Evolutionary conservation across 108 stramenopile species (phyloP), one percentile per base, ranked within the genome.

Genomic region (Cylindrotheca closterium): DNA sequence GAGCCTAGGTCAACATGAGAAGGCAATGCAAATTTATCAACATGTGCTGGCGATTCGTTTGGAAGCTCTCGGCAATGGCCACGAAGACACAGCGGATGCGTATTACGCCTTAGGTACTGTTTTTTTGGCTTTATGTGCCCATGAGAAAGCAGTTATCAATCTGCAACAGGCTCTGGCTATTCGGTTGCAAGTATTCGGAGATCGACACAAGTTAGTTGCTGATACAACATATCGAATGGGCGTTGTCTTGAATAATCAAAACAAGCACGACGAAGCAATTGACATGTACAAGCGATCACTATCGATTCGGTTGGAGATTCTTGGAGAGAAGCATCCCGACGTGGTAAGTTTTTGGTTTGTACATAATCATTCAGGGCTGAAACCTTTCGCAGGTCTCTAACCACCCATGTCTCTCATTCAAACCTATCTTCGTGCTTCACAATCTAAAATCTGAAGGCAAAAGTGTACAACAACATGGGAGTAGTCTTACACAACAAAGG

Each of bases 321-420:
- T 79, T 12, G 63, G 67, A 3, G 31, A 34, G 3, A 61, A 68
- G n/a, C 72, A 79, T 47, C 73, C 78, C 12, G 60, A 62, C 23
- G 78, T 71, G 29, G 78, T n/a, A n/a, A n/a, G n/a, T n/a, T n/a
- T n/a, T n/a, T n/a, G n/a, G n/a, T n/a, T n/a, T n/a, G n/a, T n/a
- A n/a, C n/a, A n/a, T n/a, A n/a, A n/a, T n/a, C n/a, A n/a, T n/a
- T n/a, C n/a, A n/a, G n/a, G n/a, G n/a, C n/a, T n/a, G n/a, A n/a
- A n/a, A n/a, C n/a, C n/a, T n/a, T n/a, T n/a, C n/a, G n/a, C n/a
- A n/a, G n/a, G n/a, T n/a, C n/a, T n/a, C n/a, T n/a, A n/a, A n/a
- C n/a, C n/a, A n/a, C n/a, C n/a, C n/a, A n/a, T n/a, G n/a, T n/a
- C n/a, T n/a, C n/a, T n/a, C n/a, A n/a, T n/a, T n/a, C n/a, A n/a